Evolutionary conservation across 352 stramenopile species (phyloP), one percentile per base, ranked within the genome.

Genomic region (Globisporangium paroecandrum): DNA sequence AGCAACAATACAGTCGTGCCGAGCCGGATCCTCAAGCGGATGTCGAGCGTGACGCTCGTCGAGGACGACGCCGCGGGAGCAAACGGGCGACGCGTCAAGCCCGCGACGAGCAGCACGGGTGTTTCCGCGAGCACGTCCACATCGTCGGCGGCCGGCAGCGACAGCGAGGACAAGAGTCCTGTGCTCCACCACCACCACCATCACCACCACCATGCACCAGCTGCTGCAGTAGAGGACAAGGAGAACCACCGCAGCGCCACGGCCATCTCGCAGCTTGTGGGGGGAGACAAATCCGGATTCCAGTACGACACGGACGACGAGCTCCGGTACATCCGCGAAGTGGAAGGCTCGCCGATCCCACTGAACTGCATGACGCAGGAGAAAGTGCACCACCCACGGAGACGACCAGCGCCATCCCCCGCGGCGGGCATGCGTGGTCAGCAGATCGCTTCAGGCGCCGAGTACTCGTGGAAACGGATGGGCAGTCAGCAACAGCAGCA

Each of bases 41-140:
- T 87, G 77, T 87, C 79, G 65, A 85, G 72, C 64, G 77, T 83
- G 15, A 77, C 71, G 55, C 76, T 87, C 36, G 55, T 81, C n/a
- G 77, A 81, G 55, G 66, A 66, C 24, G 66, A 71, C 51, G 66
- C 51, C 25, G 24, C 9, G 10, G 47, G 60, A 18, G 49, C 49
- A 51, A 56, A 69, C 34, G 25, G 58, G 64, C 54, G 69, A 56
- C 55, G 58, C 59, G n/a, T 56, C 58, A 49, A 55, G 57, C 43
- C 51, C 29, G 43, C 58, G 13, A 61, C 68, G 20, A 66, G n/a
- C 59, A 54, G 55, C 47, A 58, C 29, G 12, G 56, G 29, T 25
- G 12, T 51, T 25, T 36, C 55, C 0, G 15, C 59, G 0, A 69
- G n/a, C 58, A 49, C 51, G 24, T 67, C 66, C 12, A 57, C 55